Evolutionary conservation across 306 rosid species (phyloP), one percentile per base, ranked within the genome.

Genomic region (Vigna reflexopilosa): DNA sequence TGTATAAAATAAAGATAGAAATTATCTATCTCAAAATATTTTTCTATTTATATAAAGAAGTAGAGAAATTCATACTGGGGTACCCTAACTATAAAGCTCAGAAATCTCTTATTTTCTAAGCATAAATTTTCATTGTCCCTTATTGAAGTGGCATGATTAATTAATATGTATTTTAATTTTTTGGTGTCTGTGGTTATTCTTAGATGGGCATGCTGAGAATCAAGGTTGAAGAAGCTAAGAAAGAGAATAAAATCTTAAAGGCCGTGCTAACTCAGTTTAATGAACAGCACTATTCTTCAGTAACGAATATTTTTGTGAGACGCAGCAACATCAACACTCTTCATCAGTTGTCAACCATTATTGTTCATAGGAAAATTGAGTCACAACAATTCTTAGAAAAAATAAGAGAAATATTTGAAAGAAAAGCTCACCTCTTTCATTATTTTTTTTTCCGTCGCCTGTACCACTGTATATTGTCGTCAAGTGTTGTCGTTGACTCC

Each of bases 211-310:
- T 66, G 78, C 34, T 87, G 38, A 11, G 86, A 73, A 45, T 47
- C 8, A 84, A 87, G 77, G 70, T 87, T 5, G 84, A 84, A 30
- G 81, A 81, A 76, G 80, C 70, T 6, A 84, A 76, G 79, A 80
- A 79, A 3, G 88, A 87, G 75, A 87, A 87, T 79, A 79, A 73
- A 8, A 79, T 61, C 20, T 67, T 87, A 4, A 82, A 10, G 65
- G 67, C 22, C 14, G 67, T 54, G 86, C 11, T 87, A 4, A 51
- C 38, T 81, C 77, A 77, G 73, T 68, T 82, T 19, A 81, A 80
- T 55, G 64, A 87, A 57, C 64, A 67, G 64, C 77, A 42, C 42
- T 67, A 77, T 13, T 52, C 86, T 87, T 87, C 70, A 79, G 7
- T 79, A 57, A 52, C 80, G 63, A 20, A 45, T 83, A 28, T 72